Base-by-base conservation (phyloP, 1,284 basidiomycete species). In the Athelia psychrophila region DNA sequence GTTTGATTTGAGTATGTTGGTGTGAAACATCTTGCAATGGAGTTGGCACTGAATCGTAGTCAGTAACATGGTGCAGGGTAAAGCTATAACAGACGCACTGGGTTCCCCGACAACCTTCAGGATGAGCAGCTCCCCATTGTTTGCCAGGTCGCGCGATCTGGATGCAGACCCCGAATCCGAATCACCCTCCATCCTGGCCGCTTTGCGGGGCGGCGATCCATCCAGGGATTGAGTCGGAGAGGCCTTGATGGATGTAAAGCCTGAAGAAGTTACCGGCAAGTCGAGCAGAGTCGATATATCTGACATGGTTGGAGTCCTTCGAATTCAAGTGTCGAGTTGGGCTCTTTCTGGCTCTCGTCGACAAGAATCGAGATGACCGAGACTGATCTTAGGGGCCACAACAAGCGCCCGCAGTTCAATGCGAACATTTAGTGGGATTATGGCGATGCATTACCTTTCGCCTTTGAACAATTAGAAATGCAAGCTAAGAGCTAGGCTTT, bases 161-260 rank as follows among this genome's bases (percentile, higher is more conserved):
- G 75, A 81, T 60, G 83, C 79, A 64, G 84, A 81, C 62, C 75
- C 75, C 59, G 79, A 74, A 66, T 88, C 83, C 67, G 78, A 80
- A 70, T 83, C 81, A 60, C 70, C 70, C 57, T 78, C 77, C 66
- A 85, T 71, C 59, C 84, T 83, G 59, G 81, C 76, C 56, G 79
- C 79, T 75, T 89, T 89, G 68, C 77, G 78, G 58, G 79, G 79
- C 71, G 79, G 81, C 69, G 79, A 79, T 63, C 73, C 69, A 38
- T 76, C 71, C 45, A 69, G 51, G 33, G 68, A 60, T 23, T 69
- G 68, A 19, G 70, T 56, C 5, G 20, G n/a, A 8, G 38, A 18
- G n/a, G 38, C 38, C 27, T 63, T 73, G 33, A 78, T 54, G 44
- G 70, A 62, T 3, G 73, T 74, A 55, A 87, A 83, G 6, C 75